Conservation (phyloP, 208 protist species). For the Angomonas deanei region DNA sequence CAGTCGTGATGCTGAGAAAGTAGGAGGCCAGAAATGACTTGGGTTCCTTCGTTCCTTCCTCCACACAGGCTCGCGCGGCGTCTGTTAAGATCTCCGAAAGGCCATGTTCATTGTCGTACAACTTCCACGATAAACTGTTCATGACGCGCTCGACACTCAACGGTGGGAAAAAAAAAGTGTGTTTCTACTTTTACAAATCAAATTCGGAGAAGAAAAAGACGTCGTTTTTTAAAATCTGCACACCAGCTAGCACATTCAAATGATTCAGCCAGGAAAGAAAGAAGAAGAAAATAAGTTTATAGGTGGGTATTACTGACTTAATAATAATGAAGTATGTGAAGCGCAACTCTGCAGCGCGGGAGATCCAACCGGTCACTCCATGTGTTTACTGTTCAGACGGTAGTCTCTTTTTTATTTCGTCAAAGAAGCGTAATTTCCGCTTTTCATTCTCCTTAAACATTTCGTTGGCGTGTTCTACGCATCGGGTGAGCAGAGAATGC, state of each 20-base stretch:
- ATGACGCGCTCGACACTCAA: not conserved
- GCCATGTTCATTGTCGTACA: slow-evolving; percentile 66
- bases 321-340: not conserved
- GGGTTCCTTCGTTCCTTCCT: slow-evolving; percentile 35
- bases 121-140: slow-evolving; percentile 49
- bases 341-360: not conserved
- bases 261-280: too few species aligned
- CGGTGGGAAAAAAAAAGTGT: not conserved
- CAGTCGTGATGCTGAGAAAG: slow-evolving; percentile 42
- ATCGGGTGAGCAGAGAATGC: slow-evolving; percentile 24
- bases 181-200: too few species aligned
- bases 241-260: too few species aligned
- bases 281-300: too few species aligned
- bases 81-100: slow-evolving; percentile 66
- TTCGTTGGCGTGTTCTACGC: slow-evolving; percentile 38
- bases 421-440: slow-evolving; percentile 25
- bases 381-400: not conserved
- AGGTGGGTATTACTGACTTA: too few species aligned
- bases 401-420: not conserved
- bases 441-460: slow-evolving; percentile 59
- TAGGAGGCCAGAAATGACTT: slow-evolving; percentile 63
- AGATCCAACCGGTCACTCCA: not conserved
- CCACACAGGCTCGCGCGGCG: slow-evolving; percentile 71
- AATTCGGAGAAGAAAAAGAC: too few species aligned
- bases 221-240: too few species aligned